phyloP scores from a whole-genome alignment of 352 stramenopile species.

The Globisporangium lucens region DNA sequence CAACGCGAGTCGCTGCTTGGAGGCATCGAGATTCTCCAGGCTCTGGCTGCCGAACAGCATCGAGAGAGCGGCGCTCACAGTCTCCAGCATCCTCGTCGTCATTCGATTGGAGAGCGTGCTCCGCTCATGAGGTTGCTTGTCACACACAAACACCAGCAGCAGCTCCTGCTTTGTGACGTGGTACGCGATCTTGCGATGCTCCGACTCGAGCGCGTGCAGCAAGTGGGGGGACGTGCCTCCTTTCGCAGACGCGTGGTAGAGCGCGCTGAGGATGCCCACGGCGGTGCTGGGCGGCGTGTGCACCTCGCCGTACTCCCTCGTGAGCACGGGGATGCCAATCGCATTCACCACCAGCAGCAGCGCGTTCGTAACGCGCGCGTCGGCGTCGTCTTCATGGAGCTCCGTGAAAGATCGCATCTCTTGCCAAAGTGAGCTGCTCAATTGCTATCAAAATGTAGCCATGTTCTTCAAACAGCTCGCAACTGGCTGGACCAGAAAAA shows the following conservation, averaged over 20 bases:
- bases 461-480: constrained; percentile 9
- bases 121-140: constrained; percentile 5
- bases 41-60: constrained; percentile 22
- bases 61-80: constrained; percentile 19
- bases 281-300: constrained; percentile 40
- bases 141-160: constrained; percentile 31
- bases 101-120: neutral
- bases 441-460: constrained; percentile 9
- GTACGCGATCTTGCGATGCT: constrained; percentile 34
- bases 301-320: constrained; percentile 41
- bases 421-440: neutral
- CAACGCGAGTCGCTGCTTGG: constrained; percentile 34
- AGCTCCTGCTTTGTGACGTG: constrained; percentile 27
- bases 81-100: constrained; percentile 29
- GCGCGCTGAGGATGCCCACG: constrained; percentile 41
- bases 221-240: constrained; percentile 3
- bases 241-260: constrained; percentile 44
- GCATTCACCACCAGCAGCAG: constrained; percentile 46
- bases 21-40: constrained; percentile 26
- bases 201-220: constrained; percentile 28
- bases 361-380: constrained; percentile 21
- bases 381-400: constrained; percentile 10
- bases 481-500: neutral
- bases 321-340: constrained; percentile 49
- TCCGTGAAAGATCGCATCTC: constrained; percentile 8